Base-by-base conservation (phyloP, 306 rosid genomes). In the Sechiopsis laciniata region DNA sequence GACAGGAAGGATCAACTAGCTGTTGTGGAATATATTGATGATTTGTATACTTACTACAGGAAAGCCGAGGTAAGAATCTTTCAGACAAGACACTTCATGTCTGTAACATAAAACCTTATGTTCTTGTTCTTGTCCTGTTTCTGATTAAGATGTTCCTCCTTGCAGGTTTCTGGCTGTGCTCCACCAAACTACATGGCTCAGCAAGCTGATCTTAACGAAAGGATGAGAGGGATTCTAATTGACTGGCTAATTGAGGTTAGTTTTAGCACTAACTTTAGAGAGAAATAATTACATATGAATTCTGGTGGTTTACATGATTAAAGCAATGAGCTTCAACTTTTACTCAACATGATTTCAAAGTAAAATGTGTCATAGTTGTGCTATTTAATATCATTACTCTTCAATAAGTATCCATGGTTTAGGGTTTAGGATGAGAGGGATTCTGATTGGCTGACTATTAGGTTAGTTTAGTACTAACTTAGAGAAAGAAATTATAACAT, bases 171-270 rank as follows among this genome's bases (percentile, higher is more conserved):
- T 62, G 67, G 82, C 55, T 78, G 80, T 78, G 86, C 74, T 62
- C 54, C 82, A 9, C 48, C 83, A 29, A 53, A 74, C 74, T 86
- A 86, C 73, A 84, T 86, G 83, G 68, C 80, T 26, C 82, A 59
- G 6, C 90, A 86, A 80, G 55, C 86, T 12, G 88, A 86, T 76
- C 80, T 86, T 24, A 86, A 82, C 42, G 90, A 86, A 74, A 82
- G 78, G 69, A 86, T 86, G 90, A 86, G 90, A 81, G 88, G 83
- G 1, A 82, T 86, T 78, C 83, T 86, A 48, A 76, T 86, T 20
- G 90, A 86, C 80, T 82, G 90, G 90, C 84, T 86, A 22, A 78
- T 86, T 54, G 90, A 86, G 90, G 90, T 85, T 79, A 13, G 19
- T 40, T 20, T 76, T 10, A 42, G 20, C 17, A 73, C 10, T 54